Evolutionary conservation across 306 rosid genomes (phyloP), one percentile per base, ranked within the genome.

Genomic region (Cyclanthera cordifolia): DNA sequence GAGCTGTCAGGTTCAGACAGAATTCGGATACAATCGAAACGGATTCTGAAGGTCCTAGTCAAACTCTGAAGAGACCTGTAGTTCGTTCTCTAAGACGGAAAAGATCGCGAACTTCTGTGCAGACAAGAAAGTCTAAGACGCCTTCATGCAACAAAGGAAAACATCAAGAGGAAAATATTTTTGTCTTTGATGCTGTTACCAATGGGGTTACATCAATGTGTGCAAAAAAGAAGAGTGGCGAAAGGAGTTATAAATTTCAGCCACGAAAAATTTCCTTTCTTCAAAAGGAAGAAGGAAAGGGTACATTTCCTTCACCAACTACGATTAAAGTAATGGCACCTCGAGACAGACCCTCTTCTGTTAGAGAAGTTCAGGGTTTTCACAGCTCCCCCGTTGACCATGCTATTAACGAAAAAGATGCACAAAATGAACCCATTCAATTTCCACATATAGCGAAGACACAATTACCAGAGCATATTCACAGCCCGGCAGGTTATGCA

Each of bases 11-110:
- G 75, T 45, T 69, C 43, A 83, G 73, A 69, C 91, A 87, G 58
- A 85, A 78, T 74, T 93, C 99, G 0, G 96, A 93, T 77, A 76
- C 91, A 16, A 90, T 90, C 74, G 99, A 90, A 85, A 83, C 91
- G 46, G 96, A 87, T 78, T 90, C 96, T 57, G 94, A 93, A 84
- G 77, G 78, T 81, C 76, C 83, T 28, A 81, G 73, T 66, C 78
- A 72, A 45, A 27, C 78, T 71, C 45, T n/a, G 41, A 75, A 65
- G 80, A 85, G 90, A 63, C 96, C 99, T 51, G 79, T 79, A 72
- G 84, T 96, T 75, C 85, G 82, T 72, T 83, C 95, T 24, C 71
- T 67, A 75, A 73, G 79, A 67, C 79, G 77, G 72, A 87, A 81
- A 83, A 87, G 74, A 79, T 81, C 66, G 17, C 73, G 81, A 52